phyloP scores from a whole-genome alignment of 2,329 filamentous ascomycete genomes.

The Botrytis hyacinthi region DNA sequence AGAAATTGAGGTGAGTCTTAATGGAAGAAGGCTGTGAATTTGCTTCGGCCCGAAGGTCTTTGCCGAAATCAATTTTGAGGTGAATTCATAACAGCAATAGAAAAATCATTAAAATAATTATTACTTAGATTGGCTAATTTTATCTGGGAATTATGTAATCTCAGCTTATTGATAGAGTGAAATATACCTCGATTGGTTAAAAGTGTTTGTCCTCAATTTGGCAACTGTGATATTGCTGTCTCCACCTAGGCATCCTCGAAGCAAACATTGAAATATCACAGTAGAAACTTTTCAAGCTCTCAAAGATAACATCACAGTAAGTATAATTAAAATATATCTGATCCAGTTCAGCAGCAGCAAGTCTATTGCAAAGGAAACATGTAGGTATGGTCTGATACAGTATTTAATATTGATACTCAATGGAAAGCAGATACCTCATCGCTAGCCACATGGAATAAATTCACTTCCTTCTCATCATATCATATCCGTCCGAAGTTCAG shows the following conservation, averaged over 20 bases:
- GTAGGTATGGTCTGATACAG: not conserved
- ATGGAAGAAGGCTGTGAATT: not conserved
- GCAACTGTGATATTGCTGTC: not conserved
- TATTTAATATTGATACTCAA: not conserved
- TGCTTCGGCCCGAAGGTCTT: not conserved
- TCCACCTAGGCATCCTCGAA: not conserved
- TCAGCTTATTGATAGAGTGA: not conserved
- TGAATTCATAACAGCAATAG: not conserved
- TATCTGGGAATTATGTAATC: not conserved
- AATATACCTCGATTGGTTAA: not conserved
- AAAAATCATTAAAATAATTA: not conserved
- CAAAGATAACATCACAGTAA: not conserved
- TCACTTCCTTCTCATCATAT: not conserved
- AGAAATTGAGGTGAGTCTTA: not conserved
- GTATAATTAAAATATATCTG: not conserved
- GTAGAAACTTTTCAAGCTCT: not conserved
- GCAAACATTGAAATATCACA: not conserved
- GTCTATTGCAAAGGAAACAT: not conserved
- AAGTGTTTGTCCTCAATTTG: not conserved
- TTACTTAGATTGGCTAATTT: not conserved
- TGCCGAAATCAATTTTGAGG: not conserved
- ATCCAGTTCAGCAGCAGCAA: not conserved
- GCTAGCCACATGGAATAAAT: not conserved
- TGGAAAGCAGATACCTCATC: not conserved
- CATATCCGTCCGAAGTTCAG: not conserved